Conservation (phyloP, 2,329 filamentous ascomycete species). For the Alternaria novae-zelandiae region DNA sequence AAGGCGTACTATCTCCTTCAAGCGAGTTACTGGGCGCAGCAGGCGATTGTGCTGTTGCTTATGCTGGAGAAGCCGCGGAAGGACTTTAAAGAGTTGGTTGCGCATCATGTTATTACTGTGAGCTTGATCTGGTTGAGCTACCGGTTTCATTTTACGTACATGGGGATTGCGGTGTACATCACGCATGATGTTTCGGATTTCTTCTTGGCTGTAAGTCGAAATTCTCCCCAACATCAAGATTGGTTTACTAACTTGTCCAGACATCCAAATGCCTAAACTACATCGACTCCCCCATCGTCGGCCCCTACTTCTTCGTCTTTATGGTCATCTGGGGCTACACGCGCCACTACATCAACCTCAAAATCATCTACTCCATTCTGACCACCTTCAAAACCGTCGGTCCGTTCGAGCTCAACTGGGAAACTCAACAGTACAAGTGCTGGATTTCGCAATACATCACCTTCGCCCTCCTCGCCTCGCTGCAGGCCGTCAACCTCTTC, state of each 20-base stretch:
- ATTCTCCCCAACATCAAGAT: neutral
- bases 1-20: conserved; percentile 97
- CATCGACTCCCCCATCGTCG: conserved; percentile 77
- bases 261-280: conserved; percentile 94
- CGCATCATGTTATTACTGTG: conserved; percentile 89
- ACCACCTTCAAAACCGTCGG: conserved; percentile 78
- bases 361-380: conserved; percentile 76
- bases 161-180: conserved; percentile 90
- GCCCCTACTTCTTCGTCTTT: conserved; percentile 84
- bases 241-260: conserved; percentile 51
- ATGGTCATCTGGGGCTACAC: conserved; percentile 86
- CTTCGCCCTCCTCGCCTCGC: conserved; percentile 65
- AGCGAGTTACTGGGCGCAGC: conserved; percentile 94
- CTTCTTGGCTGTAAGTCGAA: conserved; percentile 79
- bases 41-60: conserved; percentile 84
- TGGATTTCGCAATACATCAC: conserved; percentile 68
- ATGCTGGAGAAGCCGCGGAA: conserved; percentile 92
- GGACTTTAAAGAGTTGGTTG: conserved; percentile 92
- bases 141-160: conserved; percentile 95
- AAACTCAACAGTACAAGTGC: conserved; percentile 78
- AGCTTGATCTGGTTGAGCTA: conserved; percentile 85
- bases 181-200: conserved; percentile 95
- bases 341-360: conserved; percentile 83
- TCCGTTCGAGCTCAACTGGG: conserved; percentile 79
- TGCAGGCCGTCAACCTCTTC: conserved; percentile 80